Conservation (phyloP, 495 filamentous ascomycete genomes). For the Chaetomium tenue region DNA sequence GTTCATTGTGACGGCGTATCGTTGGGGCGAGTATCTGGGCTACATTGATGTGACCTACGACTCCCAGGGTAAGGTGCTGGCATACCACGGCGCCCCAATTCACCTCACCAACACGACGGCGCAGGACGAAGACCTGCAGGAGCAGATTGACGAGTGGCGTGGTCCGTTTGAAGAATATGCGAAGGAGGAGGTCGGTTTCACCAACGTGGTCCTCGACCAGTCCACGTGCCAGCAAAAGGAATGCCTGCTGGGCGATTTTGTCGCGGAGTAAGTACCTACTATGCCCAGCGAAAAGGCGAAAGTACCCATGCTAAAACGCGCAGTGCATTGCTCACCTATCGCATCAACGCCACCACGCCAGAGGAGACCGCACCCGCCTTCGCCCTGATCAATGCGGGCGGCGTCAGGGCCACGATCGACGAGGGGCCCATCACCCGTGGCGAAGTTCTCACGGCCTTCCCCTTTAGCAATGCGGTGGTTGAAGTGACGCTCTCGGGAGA, state of each 20-base stretch:
- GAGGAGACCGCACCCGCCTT: conserved; percentile 38
- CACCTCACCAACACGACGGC: conserved; percentile 54
- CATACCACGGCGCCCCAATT: conserved; percentile 56
- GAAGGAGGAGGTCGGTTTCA: conserved; percentile 47
- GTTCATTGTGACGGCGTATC: conserved; percentile 58
- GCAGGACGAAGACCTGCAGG: conserved; percentile 52
- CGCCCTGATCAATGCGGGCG: conserved; percentile 56
- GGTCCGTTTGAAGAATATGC: conserved; percentile 53
- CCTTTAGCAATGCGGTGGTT: conserved; percentile 57
- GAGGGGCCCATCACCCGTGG: conserved; percentile 52
- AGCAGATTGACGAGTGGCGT: conserved; percentile 52
- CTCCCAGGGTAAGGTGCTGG: conserved; percentile 50
- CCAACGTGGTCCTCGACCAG: conserved; percentile 50
- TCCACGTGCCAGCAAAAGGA: conserved; percentile 50
- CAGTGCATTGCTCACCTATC: conserved; percentile 56
- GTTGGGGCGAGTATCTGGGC: conserved; percentile 61
- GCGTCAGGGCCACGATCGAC: conserved; percentile 57
- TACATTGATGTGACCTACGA: conserved; percentile 59
- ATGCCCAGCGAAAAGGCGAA: neutral
- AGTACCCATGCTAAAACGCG: neutral
- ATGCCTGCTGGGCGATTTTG: conserved; percentile 54
- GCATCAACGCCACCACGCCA: conserved; percentile 38
- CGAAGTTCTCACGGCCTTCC: conserved; percentile 56
- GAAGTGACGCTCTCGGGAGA: conserved; percentile 46
- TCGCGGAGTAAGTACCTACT: conserved; percentile 42